Evolutionary conservation across 441 rosid genomes (phyloP), one percentile per base, ranked within the genome.

Genomic region (Cnidoscolus chayamansa): DNA sequence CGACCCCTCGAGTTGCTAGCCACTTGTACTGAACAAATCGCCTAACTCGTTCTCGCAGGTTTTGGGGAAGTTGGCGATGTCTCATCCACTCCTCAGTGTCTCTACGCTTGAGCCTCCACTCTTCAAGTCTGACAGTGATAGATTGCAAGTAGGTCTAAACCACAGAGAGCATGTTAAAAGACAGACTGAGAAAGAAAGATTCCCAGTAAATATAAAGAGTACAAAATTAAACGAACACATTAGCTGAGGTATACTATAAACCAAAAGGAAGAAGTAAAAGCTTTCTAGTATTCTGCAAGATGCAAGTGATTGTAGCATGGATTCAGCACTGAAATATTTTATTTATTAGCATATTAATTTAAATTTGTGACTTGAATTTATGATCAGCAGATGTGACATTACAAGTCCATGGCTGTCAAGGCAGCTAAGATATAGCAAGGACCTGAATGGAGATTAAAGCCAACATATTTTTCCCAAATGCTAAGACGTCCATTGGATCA

Each of bases 71-170:
- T 61, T 92, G 93, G 17, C 97, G 90, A 77, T 90, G 97, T 81
- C 78, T 79, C 99, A 90, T 94, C 97, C 99, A 92, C 78, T 94
- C 98, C 81, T 94, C 99, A 0, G 97, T 92, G 82, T 94, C 97
- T 75, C 96, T 76, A 71, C 90, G 80, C 84, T 92, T 94, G 40
- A 94, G 80, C 81, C 99, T 86, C 94, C 97, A 92, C 67, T 94
- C 99, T 79, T 94, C 98, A 60, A 92, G 93, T 76, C 96, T 90
- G 78, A 86, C 88, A 19, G 97, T 94, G 77, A 89, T 88, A n/a
- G 99, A 94, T 83, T 94, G 97, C 85, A 94, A 78, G 83, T 94
- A 94, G 17, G 97, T 88, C 99, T 89, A 68, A 13, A 48, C 12
- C 54, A 58, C 43, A 68, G 7, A 48, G 0, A 43, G n/a, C 64